Conservation (phyloP, 495 filamentous ascomycete species). For the Xylaria venustula region DNA sequence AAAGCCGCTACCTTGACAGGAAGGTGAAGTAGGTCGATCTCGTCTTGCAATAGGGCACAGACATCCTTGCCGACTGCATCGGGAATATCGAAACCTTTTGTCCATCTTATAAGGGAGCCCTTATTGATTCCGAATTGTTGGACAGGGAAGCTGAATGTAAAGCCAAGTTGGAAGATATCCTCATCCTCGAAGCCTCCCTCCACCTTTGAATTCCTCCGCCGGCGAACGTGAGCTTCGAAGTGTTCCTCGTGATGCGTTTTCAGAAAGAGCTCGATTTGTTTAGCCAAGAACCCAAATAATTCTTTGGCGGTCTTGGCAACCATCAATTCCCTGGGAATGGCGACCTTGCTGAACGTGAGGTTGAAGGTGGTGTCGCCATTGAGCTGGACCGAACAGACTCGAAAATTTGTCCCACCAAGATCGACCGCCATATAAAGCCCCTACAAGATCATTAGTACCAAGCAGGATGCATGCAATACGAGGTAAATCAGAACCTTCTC, state of each 20-base stretch:
- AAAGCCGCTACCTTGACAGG: conserved; percentile 91
- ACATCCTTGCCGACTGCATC: conserved; percentile 95
- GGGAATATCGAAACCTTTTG: conserved; percentile 94
- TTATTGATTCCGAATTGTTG: conserved; percentile 92
- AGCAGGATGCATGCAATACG: not conserved
- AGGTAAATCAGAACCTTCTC: conserved; percentile 64
- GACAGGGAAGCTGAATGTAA: conserved; percentile 97
- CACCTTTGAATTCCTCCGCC: conserved; percentile 54
- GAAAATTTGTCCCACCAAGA: conserved; percentile 95
- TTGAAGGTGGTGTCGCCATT: conserved; percentile 91
- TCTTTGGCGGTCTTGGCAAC: conserved; percentile 80
- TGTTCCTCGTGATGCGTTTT: conserved; percentile 85
- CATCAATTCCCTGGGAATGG: conserved; percentile 90
- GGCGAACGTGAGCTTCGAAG: conserved; percentile 67
- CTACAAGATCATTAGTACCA: conserved; percentile 40
- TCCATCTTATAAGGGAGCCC: conserved; percentile 91
- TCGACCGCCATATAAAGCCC: conserved; percentile 96
- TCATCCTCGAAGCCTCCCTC: conserved; percentile 58
- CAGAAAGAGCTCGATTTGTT: conserved; percentile 86
- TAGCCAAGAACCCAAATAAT: conserved; percentile 89
- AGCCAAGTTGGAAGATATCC: conserved; percentile 85
- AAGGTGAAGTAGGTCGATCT: conserved; percentile 82
- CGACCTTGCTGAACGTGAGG: conserved; percentile 85
- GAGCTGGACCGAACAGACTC: conserved; percentile 90
- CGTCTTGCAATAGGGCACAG: conserved; percentile 82